Evolutionary conservation across 1,284 basidiomycete genomes (phyloP).

Genomic region (Trametes pubescens): DNA sequence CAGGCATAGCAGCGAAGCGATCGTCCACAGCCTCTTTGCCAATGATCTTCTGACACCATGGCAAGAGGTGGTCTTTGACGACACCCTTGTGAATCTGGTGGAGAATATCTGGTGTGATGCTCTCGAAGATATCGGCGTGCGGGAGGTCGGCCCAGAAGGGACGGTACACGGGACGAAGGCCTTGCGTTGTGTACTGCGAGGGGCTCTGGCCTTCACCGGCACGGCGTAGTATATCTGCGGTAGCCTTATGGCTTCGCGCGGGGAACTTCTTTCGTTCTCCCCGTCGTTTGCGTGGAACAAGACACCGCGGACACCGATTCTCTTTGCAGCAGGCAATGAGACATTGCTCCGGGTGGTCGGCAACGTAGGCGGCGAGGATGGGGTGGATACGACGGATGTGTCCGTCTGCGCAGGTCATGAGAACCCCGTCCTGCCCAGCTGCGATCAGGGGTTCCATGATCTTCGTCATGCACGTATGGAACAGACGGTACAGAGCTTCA

Average conservation of each 20-base stretch:
- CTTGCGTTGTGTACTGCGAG: slow-evolving; percentile 3
- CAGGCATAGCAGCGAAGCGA: slow-evolving; percentile 32
- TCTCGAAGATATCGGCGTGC: slow-evolving; percentile 32
- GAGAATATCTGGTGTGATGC: slow-evolving; percentile 36
- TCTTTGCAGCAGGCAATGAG: slow-evolving; percentile 32
- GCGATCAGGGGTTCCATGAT: slow-evolving; percentile 33
- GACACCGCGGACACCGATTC: slow-evolving; percentile 30
- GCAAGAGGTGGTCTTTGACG: slow-evolving; percentile 42
- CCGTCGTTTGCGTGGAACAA: slow-evolving; percentile 3
- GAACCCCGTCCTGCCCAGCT: slow-evolving; percentile 35
- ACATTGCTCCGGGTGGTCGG: slow-evolving; percentile 45
- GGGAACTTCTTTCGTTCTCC: not conserved
- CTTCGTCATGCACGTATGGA: slow-evolving; percentile 42
- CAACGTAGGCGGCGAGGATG: slow-evolving; percentile 49
- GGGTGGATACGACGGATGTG: slow-evolving; percentile 35
- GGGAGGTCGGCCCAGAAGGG: slow-evolving; percentile 37
- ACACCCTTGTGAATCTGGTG: slow-evolving; percentile 41
- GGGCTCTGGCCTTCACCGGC: not conserved
- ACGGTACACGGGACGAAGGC: slow-evolving; percentile 12
- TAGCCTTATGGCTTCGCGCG: not conserved
- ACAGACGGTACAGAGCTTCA: slow-evolving; percentile 34
- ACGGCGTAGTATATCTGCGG: not conserved
- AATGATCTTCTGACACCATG: slow-evolving; percentile 35
- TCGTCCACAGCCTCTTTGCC: slow-evolving; percentile 37
- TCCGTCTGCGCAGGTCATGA: slow-evolving; percentile 39